Conservation (phyloP, 441 rosid species). For the Erodium moschatum region DNA sequence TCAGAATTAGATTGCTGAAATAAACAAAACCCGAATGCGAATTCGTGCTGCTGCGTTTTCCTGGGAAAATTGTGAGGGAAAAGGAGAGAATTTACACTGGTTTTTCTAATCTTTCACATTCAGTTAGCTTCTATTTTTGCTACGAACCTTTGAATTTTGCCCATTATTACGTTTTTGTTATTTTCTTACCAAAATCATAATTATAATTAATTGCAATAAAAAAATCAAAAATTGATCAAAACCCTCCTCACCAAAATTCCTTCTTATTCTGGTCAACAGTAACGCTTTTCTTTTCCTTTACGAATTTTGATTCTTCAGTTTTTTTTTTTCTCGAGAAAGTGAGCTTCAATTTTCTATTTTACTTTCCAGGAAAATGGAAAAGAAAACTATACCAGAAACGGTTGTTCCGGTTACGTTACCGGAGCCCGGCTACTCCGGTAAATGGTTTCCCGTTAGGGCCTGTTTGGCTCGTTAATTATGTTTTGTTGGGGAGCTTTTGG, state of each 20-base stretch:
- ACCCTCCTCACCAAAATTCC: not conserved
- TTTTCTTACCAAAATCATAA: not conserved
- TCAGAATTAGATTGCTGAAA: conserved; percentile 2
- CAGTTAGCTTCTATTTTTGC: conserved; percentile 15
- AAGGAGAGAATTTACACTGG: not conserved
- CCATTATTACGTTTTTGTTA: conserved; percentile 4
- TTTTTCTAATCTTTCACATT: conserved; percentile 15
- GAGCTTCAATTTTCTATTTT: not conserved
- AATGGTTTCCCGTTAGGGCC: not conserved
- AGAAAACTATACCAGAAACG: not conserved
- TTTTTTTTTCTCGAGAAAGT: conserved; percentile 3
- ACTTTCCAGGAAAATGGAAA: conserved; percentile 1
- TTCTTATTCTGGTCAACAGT: conserved; percentile 3
- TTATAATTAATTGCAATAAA: not conserved
- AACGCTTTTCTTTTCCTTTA: not conserved
- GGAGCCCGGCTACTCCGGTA: too few species aligned
- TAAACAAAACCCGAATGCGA: not conserved
- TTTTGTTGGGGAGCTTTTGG: not conserved
- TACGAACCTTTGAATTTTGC: not conserved
- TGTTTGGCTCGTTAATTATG: not conserved
- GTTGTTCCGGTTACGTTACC: not conserved
- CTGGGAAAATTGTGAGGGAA: conserved; percentile 5
- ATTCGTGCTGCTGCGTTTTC: conserved; percentile 1
- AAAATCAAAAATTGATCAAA: not conserved
- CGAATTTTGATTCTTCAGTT: not conserved